phyloP scores from a whole-genome alignment of 2,329 filamentous ascomycete genomes.

The Pseudogymnoascus sp. region DNA sequence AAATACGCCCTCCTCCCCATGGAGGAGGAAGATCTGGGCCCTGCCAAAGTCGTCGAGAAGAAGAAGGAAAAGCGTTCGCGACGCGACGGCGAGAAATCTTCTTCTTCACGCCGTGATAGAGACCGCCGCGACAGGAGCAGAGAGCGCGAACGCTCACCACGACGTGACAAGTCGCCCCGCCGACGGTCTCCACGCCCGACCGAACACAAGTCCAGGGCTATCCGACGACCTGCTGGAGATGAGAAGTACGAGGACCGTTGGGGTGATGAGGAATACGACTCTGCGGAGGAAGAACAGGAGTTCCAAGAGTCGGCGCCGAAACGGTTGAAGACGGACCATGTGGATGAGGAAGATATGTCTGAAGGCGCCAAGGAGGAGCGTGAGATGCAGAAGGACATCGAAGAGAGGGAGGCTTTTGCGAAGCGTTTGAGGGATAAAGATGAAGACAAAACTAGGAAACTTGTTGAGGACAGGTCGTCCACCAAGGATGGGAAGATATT shows the following conservation, averaged over 20 bases:
- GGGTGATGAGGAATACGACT: conserved; percentile 64
- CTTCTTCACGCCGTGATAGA: conserved; percentile 31
- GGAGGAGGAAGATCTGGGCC: conserved; percentile 54
- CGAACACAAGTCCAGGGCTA: conserved; percentile 40
- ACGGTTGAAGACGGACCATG: conserved; percentile 56
- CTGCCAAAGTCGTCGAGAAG: conserved; percentile 43
- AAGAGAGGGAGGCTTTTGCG: conserved; percentile 74
- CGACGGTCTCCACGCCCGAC: conserved; percentile 30
- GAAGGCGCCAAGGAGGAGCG: conserved; percentile 51
- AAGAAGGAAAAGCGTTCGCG: conserved; percentile 32
- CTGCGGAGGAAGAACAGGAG: conserved; percentile 44
- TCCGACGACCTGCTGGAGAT: conserved; percentile 44
- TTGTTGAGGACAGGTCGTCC: conserved; percentile 50
- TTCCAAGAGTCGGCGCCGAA: conserved; percentile 65
- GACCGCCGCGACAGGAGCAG: conserved; percentile 31
- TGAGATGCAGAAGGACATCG: conserved; percentile 56
- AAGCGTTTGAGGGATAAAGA: conserved; percentile 66
- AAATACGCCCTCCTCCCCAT: conserved; percentile 61
- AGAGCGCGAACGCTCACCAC: conserved; percentile 27
- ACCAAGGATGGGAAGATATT: conserved; percentile 48
- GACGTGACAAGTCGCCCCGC: conserved; percentile 31
- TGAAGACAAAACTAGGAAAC: conserved; percentile 59
- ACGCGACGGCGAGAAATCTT: conserved; percentile 28
- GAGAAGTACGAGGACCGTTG: conserved; percentile 67
- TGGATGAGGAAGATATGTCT: conserved; percentile 43